phyloP scores from a whole-genome alignment of 2,329 filamentous ascomycete species.

The Fusarium penzigii region DNA sequence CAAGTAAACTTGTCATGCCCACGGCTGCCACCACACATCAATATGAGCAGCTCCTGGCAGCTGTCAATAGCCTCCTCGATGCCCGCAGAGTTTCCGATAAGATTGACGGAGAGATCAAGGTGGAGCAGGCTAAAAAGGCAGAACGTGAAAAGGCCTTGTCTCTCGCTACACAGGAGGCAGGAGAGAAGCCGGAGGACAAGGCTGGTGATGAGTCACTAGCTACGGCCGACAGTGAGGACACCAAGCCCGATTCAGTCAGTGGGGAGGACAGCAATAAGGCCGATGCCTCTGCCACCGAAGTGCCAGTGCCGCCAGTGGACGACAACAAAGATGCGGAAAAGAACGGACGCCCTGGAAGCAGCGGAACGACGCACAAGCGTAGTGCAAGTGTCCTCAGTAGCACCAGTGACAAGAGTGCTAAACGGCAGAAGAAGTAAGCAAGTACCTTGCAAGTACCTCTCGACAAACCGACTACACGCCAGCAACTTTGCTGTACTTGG shows the following conservation, averaged over 20 bases:
- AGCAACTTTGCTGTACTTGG: slow-evolving; percentile 12
- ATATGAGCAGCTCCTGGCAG: slow-evolving; percentile 70
- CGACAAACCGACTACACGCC: slow-evolving; percentile 14
- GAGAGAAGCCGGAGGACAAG: slow-evolving; percentile 13
- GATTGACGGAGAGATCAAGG: slow-evolving; percentile 68
- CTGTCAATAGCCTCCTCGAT: slow-evolving; percentile 70
- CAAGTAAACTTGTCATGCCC: slow-evolving; percentile 70
- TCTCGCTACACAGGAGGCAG: slow-evolving; percentile 10
- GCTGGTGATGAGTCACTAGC: slow-evolving; percentile 9
- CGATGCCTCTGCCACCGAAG: slow-evolving; percentile 9
- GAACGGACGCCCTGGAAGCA: slow-evolving; percentile 38
- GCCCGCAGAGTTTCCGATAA: slow-evolving; percentile 75
- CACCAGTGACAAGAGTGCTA: slow-evolving; percentile 63
- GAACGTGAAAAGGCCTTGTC: slow-evolving; percentile 47
- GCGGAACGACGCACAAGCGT: slow-evolving; percentile 63
- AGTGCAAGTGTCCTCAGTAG: slow-evolving; percentile 80
- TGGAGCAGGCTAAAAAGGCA: slow-evolving; percentile 58
- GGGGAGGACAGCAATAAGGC: slow-evolving; percentile 10
- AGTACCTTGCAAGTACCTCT: slow-evolving; percentile 26
- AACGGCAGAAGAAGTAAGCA: slow-evolving; percentile 55
- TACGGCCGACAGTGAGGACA: slow-evolving; percentile 24
- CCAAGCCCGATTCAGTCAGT: background rate
- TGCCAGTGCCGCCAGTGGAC: slow-evolving; percentile 14
- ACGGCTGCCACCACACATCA: slow-evolving; percentile 70
- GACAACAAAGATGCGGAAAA: slow-evolving; percentile 30